Conservation (phyloP, 148 eudicot species). For the Silene uniflora region DNA sequence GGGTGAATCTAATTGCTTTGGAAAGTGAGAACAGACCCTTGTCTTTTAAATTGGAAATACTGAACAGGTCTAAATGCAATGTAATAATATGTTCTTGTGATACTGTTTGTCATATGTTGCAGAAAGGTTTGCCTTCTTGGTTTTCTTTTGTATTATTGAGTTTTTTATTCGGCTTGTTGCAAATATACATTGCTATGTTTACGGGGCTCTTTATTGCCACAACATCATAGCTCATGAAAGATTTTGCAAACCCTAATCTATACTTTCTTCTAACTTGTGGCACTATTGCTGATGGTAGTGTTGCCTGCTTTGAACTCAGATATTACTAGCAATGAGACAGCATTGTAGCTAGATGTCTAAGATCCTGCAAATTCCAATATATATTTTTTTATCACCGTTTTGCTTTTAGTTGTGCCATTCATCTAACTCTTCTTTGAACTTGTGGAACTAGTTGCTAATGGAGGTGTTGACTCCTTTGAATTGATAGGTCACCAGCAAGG, state of each 20-base stretch:
- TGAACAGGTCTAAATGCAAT: not conserved
- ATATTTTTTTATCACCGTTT: not conserved
- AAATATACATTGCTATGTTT: not conserved
- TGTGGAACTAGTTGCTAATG: not conserved
- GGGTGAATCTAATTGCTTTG: not conserved
- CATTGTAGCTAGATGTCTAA: slow-evolving; percentile 65
- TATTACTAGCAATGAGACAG: slow-evolving; percentile 69
- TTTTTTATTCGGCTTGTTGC: not conserved
- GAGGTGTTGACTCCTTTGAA: not conserved
- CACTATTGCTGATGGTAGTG: not conserved
- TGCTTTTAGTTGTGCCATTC: not conserved
- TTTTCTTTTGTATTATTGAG: not conserved
- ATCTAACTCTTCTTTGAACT: not conserved
- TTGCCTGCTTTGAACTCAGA: slow-evolving; percentile 22
- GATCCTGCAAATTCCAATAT: slow-evolving; percentile 22
- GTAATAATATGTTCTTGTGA: not conserved
- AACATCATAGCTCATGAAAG: not conserved
- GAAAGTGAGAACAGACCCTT: not conserved
- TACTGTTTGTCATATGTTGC: not conserved
- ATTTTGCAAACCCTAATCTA: not conserved
- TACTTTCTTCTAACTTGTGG: not conserved
- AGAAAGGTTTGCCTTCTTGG: not conserved
- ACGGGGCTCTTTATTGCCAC: not conserved
- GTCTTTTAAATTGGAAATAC: no score
- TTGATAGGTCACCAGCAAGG: slow-evolving; percentile 59